Base-by-base conservation (phyloP, 75 land plant genomes). In the Sequoiadendron giganteum region DNA sequence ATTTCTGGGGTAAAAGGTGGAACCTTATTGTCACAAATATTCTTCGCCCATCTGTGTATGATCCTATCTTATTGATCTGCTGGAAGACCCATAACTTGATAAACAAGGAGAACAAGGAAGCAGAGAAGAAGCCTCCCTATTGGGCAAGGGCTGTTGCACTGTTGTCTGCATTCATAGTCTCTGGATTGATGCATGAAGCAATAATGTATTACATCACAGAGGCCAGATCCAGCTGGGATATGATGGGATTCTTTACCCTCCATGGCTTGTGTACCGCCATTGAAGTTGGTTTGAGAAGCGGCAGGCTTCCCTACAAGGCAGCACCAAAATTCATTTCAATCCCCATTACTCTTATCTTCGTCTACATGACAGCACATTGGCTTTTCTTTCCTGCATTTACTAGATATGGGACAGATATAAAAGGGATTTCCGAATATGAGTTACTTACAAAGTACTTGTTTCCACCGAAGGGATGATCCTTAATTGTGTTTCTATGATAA, bases 1-100 rank as follows among this genome's bases (percentile, higher is more conserved):
- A 94, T 45, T 94, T 94, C 58, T 94, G 95, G 95, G 94, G 95
- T 48, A 86, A 85, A 56, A 52, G 95, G 43, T 94, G 94, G 94
- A 94, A 94, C 85, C 84, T 92, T 28, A 89, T 90, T 85, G 92
- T 89, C 0, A 61, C 90, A 34, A 84, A 49, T 52, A 88, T 90
- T 45, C 90, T 94, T 7, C 70, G 95, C 15, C 88, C 88, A 43
- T 83, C 95, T 39, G 89, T 93, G 36, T 93, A 93, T 84, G 56
- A 89, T 16, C 95, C 94, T 36, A 72, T 86, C n/a, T 72, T 86
- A 30, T 11, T 36, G 68, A 42, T 84, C 39, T 84, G 55, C 38
- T 54, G 85, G 61, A 16, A 49, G 9, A 84, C 39, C 85, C 85
- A 49, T 36, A 30, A 13, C 16, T 28, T 15, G 61, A 48, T 30